Evolutionary conservation across 2,329 filamentous ascomycete genomes (phyloP), one percentile per base, ranked within the genome.

Genomic region (Fusarium sp.): DNA sequence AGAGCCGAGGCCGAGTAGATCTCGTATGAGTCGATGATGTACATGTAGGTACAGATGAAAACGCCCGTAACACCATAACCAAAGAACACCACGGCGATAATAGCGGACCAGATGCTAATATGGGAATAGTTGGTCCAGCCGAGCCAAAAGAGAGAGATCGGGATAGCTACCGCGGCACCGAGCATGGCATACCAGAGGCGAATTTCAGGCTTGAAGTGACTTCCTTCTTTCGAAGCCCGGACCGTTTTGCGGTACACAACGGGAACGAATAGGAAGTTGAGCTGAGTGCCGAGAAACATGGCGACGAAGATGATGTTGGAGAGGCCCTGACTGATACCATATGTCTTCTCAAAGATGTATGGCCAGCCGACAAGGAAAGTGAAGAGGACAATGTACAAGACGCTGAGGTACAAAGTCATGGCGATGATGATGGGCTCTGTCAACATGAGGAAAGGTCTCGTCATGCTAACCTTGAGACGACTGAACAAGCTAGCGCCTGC

Each of bases 331-430:
- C 71, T 69, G 55, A 85, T 81, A 18, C 74, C 76, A 48, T 86
- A 85, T 0, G 77, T 80, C 6, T 75, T 51, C 14, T 78, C 77
- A 58, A 85, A 88, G 48, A 88, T 83, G 48, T 80, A 82, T 0
- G 82, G 79, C 74, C 84, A 86, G 3, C 85, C 85, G 4, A 84
- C 81, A 7, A 88, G 79, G 53, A 87, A 84, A 0, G 84, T 84
- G 72, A 88, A 88, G 1, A 88, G 76, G 0, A 86, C 79, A 21
- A 86, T 84, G 64, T 88, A 88, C 3, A 86, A 72, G 1, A 87
- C 79, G 0, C 83, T 81, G 34, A 88, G 79, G 60, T 88, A 88
- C 0, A 87, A 50, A 0, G 82, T 81, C 61, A 87, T 78, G 7
- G 83, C 76, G 9, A 82, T 71, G 11, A 80, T 80, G 31, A 81